Conservation (phyloP, 2,329 filamentous ascomycete species). For the Neofusicoccum umdonicola region DNA sequence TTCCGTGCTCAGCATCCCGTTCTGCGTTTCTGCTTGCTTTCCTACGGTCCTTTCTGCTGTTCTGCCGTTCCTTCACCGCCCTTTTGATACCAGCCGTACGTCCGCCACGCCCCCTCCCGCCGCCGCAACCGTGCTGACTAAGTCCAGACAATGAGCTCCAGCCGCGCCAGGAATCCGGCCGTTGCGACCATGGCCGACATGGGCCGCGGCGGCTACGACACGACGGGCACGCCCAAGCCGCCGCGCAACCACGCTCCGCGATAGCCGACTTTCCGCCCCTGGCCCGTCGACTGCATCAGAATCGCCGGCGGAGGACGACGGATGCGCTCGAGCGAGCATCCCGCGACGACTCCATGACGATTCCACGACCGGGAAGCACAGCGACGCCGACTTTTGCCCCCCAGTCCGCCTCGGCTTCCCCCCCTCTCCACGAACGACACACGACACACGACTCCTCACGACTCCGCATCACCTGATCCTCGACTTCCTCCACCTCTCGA, state of each 20-base stretch:
- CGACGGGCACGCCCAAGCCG: slow-evolving; percentile 48
- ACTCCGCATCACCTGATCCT: neutral
- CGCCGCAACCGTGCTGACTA: neutral
- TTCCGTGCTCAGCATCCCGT: neutral
- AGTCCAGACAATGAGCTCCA: neutral
- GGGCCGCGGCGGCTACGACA: slow-evolving; percentile 51
- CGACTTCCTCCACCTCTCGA: neutral
- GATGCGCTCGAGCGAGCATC: neutral
- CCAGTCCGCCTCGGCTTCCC: neutral
- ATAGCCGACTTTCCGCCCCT: neutral
- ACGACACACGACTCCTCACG: slow-evolving; percentile 5
- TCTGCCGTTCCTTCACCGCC: slow-evolving; percentile 1
- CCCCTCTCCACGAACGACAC: neutral
- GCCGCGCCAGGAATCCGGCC: slow-evolving; percentile 1
- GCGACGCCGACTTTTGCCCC: neutral
- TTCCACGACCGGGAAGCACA: neutral
- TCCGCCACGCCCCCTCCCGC: neutral
- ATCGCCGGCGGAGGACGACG: neutral
- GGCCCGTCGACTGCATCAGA: neutral
- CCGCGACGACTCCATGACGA: neutral
- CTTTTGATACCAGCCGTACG: neutral
- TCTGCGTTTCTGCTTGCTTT: neutral
- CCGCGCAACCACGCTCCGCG: slow-evolving; percentile 30
- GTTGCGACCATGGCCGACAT: slow-evolving; percentile 35
- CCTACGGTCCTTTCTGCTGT: slow-evolving; percentile 2